These are phyloP conservation scores for Moricandia moricandioides DNA, from an alignment of 345 rosid genomes.

Conservation along the genomic window DNA sequence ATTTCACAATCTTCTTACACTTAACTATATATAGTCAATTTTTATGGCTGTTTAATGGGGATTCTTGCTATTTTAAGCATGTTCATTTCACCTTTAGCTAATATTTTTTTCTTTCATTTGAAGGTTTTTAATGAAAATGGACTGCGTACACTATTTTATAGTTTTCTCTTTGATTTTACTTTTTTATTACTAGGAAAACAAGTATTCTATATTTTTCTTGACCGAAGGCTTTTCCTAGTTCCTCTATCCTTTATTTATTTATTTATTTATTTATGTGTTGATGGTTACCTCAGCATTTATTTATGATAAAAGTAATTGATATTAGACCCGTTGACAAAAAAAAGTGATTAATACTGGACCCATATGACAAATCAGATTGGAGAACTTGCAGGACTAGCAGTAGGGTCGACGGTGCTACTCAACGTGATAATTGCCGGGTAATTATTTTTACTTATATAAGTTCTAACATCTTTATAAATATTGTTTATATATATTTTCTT, in stretches of 20 bases:
- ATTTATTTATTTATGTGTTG: not conserved
- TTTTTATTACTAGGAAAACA: not conserved
- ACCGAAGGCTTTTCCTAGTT: not conserved
- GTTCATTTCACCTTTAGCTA: not conserved
- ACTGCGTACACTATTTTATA: not conserved
- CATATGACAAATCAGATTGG: conserved; percentile 58
- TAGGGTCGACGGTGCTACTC: conserved; percentile 81
- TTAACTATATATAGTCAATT: not conserved
- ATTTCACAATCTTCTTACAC: not conserved
- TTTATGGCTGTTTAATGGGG: not conserved
- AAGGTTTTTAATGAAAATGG: conserved; percentile 1
- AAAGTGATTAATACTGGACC: not conserved
- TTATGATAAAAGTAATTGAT: conserved; percentile 3
- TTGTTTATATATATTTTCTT: not conserved
- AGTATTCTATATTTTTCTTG: not conserved
- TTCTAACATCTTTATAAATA: not conserved
- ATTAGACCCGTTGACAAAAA: not conserved
- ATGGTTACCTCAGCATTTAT: not conserved
- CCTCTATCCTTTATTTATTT: not conserved
- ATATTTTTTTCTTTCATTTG: not conserved
- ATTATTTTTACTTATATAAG: not conserved
- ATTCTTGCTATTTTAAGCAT: not conserved
- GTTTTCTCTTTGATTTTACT: not conserved
- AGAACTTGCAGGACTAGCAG: conserved; percentile 90
- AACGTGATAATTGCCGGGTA: conserved; percentile 94